Evolutionary conservation across 176 grass and related monocot genomes (phyloP).

Genomic region (Triticum turgidum): DNA sequence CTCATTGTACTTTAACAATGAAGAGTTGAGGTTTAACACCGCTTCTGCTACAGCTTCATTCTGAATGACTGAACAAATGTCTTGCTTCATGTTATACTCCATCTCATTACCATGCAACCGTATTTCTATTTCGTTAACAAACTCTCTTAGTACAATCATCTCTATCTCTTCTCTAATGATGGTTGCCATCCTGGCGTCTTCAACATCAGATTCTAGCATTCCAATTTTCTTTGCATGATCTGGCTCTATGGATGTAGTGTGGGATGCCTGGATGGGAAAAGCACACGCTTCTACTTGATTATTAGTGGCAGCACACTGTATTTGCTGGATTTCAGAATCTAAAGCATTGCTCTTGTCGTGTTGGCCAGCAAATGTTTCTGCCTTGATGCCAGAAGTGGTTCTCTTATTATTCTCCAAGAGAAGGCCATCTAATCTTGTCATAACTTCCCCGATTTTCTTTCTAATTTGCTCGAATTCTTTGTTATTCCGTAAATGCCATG

Average conservation of each 20-base stretch:
- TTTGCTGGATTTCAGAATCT: conserved; percentile 36
- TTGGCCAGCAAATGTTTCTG: conserved; percentile 29
- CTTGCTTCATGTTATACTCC: conserved; percentile 31
- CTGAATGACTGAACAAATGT: conserved; percentile 42
- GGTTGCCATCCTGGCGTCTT: conserved; percentile 33
- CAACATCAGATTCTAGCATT: conserved; percentile 32
- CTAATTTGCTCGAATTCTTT: conserved; percentile 62
- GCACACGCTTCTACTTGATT: not conserved
- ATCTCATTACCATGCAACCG: conserved; percentile 37
- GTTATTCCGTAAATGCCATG: conserved; percentile 49
- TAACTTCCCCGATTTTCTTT: conserved; percentile 48
- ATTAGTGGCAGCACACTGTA: conserved; percentile 18
- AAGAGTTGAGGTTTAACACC: conserved; percentile 39
- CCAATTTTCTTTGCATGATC: conserved; percentile 23
- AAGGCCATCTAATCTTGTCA: conserved; percentile 50
- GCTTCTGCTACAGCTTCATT: conserved; percentile 40
- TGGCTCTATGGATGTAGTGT: conserved; percentile 14
- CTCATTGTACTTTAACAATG: conserved; percentile 18
- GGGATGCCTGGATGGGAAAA: not conserved
- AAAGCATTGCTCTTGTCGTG: conserved; percentile 33
- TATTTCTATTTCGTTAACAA: conserved; percentile 33
- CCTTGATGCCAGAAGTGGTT: conserved; percentile 24
- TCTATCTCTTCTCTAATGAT: conserved; percentile 42
- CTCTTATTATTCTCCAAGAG: conserved; percentile 50
- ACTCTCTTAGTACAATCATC: conserved; percentile 41